Evolutionary conservation across 257 asterid genomes (phyloP).

Genomic region (Nicotiana sylvestris): DNA sequence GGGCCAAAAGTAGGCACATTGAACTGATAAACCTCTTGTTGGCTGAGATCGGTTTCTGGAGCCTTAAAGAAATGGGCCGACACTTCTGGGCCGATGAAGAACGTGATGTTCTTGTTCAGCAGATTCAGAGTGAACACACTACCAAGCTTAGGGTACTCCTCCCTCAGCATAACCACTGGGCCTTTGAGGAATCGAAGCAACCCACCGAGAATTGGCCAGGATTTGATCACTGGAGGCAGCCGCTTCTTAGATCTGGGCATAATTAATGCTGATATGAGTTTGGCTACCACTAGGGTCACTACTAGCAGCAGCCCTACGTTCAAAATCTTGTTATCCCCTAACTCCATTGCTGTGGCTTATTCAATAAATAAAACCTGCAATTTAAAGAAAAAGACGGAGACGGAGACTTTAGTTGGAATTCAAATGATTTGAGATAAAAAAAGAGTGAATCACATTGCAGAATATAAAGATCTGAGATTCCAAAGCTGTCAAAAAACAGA

Average conservation of each 20-base stretch:
- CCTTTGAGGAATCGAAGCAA: conserved; percentile 67
- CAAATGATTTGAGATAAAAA: too few relatives aligned
- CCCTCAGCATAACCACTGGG: conserved; percentile 75
- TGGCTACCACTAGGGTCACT: conserved; percentile 68
- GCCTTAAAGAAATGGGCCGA: conserved; percentile 96
- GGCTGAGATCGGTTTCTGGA: conserved; percentile 88
- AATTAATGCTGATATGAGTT: conserved; percentile 49
- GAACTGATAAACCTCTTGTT: conserved; percentile 90
- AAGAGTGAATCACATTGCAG: too few relatives aligned
- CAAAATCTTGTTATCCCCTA: conserved; percentile 38
- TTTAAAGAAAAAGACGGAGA: background rate
- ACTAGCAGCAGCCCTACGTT: conserved; percentile 61
- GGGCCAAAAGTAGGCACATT: conserved; percentile 97
- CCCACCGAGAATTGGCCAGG: conserved; percentile 76
- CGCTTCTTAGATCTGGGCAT: conserved; percentile 71
- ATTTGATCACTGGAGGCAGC: conserved; percentile 58
- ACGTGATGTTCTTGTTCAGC: conserved; percentile 70
- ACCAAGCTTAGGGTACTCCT: conserved; percentile 94
- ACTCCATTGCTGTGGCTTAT: conserved; percentile 28
- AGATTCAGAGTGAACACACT: conserved; percentile 72
- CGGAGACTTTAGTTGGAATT: background rate
- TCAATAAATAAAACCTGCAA: background rate
- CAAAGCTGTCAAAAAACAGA: too few relatives aligned
- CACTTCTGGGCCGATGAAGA: conserved; percentile 90
- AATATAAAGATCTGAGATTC: too few relatives aligned